Evolutionary conservation across 2,329 filamentous ascomycete species (phyloP).

Genomic region (Tolypocladium endophyticum): DNA sequence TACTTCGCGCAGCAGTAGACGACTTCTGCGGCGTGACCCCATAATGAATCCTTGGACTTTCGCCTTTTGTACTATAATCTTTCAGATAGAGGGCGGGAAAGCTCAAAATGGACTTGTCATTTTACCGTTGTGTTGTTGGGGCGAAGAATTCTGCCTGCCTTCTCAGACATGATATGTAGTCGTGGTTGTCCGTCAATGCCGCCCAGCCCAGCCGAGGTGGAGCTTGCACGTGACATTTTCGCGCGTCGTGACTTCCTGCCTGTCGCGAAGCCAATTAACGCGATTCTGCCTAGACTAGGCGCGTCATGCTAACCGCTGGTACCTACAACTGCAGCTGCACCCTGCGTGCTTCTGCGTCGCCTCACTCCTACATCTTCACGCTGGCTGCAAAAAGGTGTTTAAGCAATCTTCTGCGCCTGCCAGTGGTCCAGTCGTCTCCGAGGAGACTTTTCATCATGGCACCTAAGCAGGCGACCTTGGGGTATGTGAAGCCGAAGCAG

Average conservation of each 20-base stretch:
- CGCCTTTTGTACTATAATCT: slow-evolving; percentile 14
- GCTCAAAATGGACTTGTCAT: slow-evolving; percentile 11
- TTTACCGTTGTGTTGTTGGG: neutral
- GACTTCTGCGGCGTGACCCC: slow-evolving; percentile 2
- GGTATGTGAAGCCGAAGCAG: slow-evolving; percentile 74
- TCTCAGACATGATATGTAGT: too few relatives aligned
- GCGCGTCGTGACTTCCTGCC: slow-evolving; percentile 11
- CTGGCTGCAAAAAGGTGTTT: slow-evolving; percentile 6
- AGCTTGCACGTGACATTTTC: slow-evolving; percentile 14
- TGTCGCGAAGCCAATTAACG: slow-evolving; percentile 24
- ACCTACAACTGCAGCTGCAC: slow-evolving; percentile 10
- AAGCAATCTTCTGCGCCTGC: slow-evolving; percentile 2
- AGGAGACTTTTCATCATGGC: slow-evolving; percentile 25
- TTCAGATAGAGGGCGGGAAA: slow-evolving; percentile 12
- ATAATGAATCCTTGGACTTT: slow-evolving; percentile 22
- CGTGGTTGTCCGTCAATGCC: neutral
- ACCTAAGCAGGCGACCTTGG: slow-evolving; percentile 70
- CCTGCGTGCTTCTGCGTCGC: slow-evolving; percentile 8
- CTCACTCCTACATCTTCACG: neutral
- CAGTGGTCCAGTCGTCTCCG: slow-evolving; percentile 1
- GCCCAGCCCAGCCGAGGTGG: neutral
- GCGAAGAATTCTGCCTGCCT: neutral
- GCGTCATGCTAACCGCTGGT: slow-evolving; percentile 19
- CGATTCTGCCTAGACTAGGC: slow-evolving; percentile 24
- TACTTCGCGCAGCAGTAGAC: slow-evolving; percentile 60